phyloP scores from a whole-genome alignment of 1,139 yeast genomes.

The Yamadazyma spencermartinsiae region DNA sequence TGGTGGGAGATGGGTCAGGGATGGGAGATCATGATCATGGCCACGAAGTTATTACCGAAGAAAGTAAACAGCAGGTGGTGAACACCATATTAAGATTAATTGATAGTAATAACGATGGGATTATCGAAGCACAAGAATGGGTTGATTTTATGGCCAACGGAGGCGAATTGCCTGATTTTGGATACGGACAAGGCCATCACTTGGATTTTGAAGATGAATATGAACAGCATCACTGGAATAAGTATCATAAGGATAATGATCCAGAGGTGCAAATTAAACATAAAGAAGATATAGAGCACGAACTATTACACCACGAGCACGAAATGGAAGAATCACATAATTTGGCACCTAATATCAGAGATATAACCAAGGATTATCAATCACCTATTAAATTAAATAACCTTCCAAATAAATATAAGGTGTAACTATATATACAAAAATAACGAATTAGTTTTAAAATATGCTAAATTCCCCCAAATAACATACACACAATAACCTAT shows the following conservation, averaged over 20 bases:
- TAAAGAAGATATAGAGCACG: conserved; percentile 89
- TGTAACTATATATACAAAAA: too few species aligned
- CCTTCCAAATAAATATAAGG: conserved; percentile 35
- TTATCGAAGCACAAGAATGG: conserved; percentile 71
- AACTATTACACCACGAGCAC: conserved; percentile 82
- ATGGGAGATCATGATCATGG: conserved; percentile 77
- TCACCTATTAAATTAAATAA: conserved; percentile 40
- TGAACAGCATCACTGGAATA: conserved; percentile 92
- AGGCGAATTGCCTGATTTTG: conserved; percentile 84
- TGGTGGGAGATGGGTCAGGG: conserved; percentile 89
- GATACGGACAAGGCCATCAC: conserved; percentile 96
- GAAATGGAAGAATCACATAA: conserved; percentile 73
- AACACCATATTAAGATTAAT: conserved; percentile 55
- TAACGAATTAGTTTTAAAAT: conserved; percentile 3
- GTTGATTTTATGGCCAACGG: conserved; percentile 59
- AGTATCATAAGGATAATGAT: conserved; percentile 77
- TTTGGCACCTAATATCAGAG: conserved; percentile 42
- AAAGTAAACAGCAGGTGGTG: conserved; percentile 59
- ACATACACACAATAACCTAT: too few species aligned
- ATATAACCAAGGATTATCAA: conserved; percentile 27
- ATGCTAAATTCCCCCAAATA: background rate
- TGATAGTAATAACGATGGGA: conserved; percentile 69
- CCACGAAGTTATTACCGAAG: conserved; percentile 50
- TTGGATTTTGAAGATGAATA: conserved; percentile 92
- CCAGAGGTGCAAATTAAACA: conserved; percentile 81